phyloP scores from a whole-genome alignment of 1,284 basidiomycete species.

The Peniophora sp. region DNA sequence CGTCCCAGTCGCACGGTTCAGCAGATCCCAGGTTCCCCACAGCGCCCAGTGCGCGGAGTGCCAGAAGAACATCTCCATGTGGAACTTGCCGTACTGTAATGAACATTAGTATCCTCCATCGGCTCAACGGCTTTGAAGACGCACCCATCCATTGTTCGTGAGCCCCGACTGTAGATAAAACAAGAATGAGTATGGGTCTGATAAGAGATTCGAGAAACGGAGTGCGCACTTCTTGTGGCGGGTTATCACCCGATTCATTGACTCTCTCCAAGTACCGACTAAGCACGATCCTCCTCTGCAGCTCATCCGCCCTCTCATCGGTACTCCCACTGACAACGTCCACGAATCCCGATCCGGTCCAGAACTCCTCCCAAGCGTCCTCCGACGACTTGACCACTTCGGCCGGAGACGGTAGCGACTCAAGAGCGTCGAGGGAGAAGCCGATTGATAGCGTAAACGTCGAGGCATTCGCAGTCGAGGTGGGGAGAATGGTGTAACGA shows the following conservation, averaged over 20 bases:
- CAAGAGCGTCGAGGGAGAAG: slow-evolving; percentile 26
- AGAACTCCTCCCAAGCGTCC: slow-evolving; percentile 37
- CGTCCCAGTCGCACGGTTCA: slow-evolving; percentile 32
- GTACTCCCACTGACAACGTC: slow-evolving; percentile 42
- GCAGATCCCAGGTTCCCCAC: slow-evolving; percentile 52
- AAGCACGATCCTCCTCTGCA: slow-evolving; percentile 49
- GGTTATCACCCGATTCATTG: slow-evolving; percentile 48
- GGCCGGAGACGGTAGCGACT: slow-evolving; percentile 14
- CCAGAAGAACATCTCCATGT: slow-evolving; percentile 60
- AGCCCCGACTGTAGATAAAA: slow-evolving; percentile 39
- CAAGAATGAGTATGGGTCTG: background rate
- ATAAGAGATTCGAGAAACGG: background rate
- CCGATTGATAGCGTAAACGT: slow-evolving; percentile 5
- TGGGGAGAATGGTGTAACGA: slow-evolving; percentile 33
- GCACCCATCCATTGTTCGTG: slow-evolving; percentile 52
- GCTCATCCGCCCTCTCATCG: slow-evolving; percentile 42
- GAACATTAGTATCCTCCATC: no score
- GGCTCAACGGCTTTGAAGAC: no score
- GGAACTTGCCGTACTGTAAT: slow-evolving; percentile 43
- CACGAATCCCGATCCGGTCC: slow-evolving; percentile 43
- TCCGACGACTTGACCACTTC: slow-evolving; percentile 28
- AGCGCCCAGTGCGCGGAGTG: slow-evolving; percentile 52
- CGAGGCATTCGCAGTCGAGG: background rate
- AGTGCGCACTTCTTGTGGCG: slow-evolving; percentile 46
- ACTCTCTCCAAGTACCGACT: slow-evolving; percentile 51